phyloP scores from a whole-genome alignment of 2,329 filamentous ascomycete genomes.

The Trichoderma breve region DNA sequence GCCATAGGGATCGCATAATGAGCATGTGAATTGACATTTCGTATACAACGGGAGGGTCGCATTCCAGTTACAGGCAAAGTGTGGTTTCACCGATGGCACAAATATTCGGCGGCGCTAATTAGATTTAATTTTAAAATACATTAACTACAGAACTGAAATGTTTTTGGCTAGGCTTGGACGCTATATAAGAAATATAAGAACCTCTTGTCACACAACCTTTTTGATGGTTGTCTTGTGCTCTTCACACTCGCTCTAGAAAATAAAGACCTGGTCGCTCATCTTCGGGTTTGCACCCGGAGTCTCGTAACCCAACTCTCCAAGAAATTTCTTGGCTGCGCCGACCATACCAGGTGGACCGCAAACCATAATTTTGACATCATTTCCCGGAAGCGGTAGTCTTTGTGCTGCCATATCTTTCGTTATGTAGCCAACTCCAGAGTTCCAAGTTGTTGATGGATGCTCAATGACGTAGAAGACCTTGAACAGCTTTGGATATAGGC shows the following conservation, averaged over 20 bases:
- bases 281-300: conserved; percentile 49
- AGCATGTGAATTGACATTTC: background rate
- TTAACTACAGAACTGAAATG: background rate
- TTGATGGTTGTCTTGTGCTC: conserved; percentile 8
- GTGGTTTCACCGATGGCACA: background rate
- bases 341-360: conserved; percentile 63
- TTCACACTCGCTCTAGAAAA: conserved; percentile 50
- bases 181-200: background rate
- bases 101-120: background rate
- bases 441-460: conserved; percentile 46
- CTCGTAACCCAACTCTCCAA: conserved; percentile 50
- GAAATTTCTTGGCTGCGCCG: conserved; percentile 51
- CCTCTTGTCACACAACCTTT: background rate
- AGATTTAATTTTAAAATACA: background rate
- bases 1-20: background rate
- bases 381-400: conserved; percentile 45
- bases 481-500: conserved; percentile 52
- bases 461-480: conserved; percentile 56
- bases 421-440: conserved; percentile 48
- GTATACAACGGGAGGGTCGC: background rate
- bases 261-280: conserved; percentile 55
- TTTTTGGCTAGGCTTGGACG: background rate
- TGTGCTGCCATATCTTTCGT: conserved; percentile 49
- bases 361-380: conserved; percentile 51
- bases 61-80: background rate